Evolutionary conservation across 768 basidiomycete species (phyloP), one percentile per base, ranked within the genome.

Genomic region (Tubosaeta brunneosetosa): DNA sequence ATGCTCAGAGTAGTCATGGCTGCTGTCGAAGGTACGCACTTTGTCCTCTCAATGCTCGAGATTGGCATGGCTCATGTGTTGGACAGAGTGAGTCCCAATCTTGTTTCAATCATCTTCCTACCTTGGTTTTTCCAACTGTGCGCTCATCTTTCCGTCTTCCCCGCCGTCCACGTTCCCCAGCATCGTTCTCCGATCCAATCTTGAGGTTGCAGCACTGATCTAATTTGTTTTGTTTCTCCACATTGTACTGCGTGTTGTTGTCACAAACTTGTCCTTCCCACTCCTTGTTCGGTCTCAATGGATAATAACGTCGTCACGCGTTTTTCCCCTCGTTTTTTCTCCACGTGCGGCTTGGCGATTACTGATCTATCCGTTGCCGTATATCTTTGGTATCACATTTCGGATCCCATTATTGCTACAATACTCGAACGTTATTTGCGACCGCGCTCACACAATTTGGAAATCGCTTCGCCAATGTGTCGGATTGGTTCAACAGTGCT

Each of bases 1-100:
- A 79, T 93, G 77, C 71, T 94, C 46, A 77, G 88, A 61, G 90
- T 94, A 17, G 90, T 97, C 14, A 95, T 95, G 94, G 89, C 90
- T 57, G 93, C 94, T 55, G 91, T 94, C 47, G 89, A 93, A 93
- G 91, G 91, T 91, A 56, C 61, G 83, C 76, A 50, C 45, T 36
- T 42, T 54, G 25, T 11, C 25, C 22, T 26, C 2, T 13, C 6
- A 6, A 41, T 10, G 29, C 9, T 34, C 3, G 44, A 56, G n/a
- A 51, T 52, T 38, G 40, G 2, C 43, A n/a, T 4, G 2, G 34
- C 62, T 61, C 52, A 64, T 56, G 27, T 51, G 50, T 58, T 58
- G 14, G n/a, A 38, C 60, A 88, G 86, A 87, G 86, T 89, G 78
- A 88, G 85, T 86, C 36, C 44, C 50, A 6, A 29, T 61, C 45